Conservation (phyloP, 768 basidiomycete species). For the Favolaschia claudopus region DNA sequence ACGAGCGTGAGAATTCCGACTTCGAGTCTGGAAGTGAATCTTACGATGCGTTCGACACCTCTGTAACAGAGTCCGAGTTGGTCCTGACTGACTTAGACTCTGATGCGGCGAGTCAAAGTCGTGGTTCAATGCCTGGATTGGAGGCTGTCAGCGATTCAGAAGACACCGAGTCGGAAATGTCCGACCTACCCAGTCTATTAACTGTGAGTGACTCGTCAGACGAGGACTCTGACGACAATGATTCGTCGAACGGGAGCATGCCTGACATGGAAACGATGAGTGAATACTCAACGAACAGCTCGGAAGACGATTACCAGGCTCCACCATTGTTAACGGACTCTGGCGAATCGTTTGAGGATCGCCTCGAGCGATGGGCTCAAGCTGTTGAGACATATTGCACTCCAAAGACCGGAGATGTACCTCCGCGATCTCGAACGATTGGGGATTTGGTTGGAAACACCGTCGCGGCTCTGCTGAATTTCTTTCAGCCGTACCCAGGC, state of each 20-base stretch:
- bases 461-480: neutral
- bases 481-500: constrained; percentile 11
- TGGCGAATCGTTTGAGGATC: neutral
- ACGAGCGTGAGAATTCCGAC: too few species aligned
- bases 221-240: neutral
- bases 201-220: neutral
- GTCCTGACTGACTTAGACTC: too few species aligned
- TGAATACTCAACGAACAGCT: too few species aligned
- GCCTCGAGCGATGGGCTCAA: neutral
- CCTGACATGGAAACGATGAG: too few species aligned
- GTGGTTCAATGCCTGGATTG: neutral
- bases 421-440: neutral
- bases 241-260: too few species aligned
- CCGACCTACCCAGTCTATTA: neutral
- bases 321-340: neutral
- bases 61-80: too few species aligned
- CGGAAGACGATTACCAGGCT: too few species aligned
- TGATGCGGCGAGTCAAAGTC: too few species aligned
- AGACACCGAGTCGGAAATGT: neutral
- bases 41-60: too few species aligned
- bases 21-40: too few species aligned
- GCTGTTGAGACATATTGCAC: neutral
- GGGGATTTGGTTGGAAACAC: constrained; percentile 10
- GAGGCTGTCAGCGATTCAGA: neutral
- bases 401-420: neutral